A percentile compares a stretch with the other conserved stretches of the same genome.
These are phyloP conservation scores for Xylaria digitata DNA, from an alignment of 2,329 filamentous ascomycete genomes.

Conservation along the genomic window DNA sequence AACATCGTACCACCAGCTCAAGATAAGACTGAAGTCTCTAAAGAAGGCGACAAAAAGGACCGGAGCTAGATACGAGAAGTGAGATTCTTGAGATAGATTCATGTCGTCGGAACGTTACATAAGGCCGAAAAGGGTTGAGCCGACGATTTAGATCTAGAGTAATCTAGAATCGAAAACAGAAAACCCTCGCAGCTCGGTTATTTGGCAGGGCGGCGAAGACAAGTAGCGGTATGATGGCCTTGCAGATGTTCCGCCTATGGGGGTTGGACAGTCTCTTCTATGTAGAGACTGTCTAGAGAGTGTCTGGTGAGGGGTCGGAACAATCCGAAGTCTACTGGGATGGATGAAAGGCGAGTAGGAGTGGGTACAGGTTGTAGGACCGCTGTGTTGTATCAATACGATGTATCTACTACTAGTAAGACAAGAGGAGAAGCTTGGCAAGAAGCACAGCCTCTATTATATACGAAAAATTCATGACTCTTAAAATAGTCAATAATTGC, in stretches of 20 bases:
- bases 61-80: conserved; percentile 20
- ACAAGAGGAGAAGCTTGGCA: not conserved
- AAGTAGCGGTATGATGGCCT: conserved; percentile 21
- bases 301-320: too few species aligned
- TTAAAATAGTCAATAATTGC: conserved; percentile 6
- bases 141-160: not conserved
- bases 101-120: conserved; percentile 15
- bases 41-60: not conserved
- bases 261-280: too few species aligned
- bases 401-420: not conserved
- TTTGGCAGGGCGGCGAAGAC: not conserved
- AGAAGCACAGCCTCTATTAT: too few species aligned
- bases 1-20: conserved; percentile 10
- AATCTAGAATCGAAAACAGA: conserved; percentile 3
- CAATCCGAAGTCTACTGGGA: too few species aligned
- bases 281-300: too few species aligned
- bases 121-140: conserved; percentile 9
- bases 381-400: too few species aligned
- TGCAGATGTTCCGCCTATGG: conserved; percentile 2
- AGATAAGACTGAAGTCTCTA: conserved; percentile 4
- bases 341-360: too few species aligned
- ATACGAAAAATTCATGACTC: too few species aligned
- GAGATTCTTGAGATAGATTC: not conserved
- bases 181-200: conserved; percentile 10
- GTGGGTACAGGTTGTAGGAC: too few species aligned